A percentile compares a stretch with the other conserved stretches of the same genome.
phyloP scores from a whole-genome alignment of 2,329 filamentous ascomycete species.

The Paracoccidioides brasiliensis region DNA sequence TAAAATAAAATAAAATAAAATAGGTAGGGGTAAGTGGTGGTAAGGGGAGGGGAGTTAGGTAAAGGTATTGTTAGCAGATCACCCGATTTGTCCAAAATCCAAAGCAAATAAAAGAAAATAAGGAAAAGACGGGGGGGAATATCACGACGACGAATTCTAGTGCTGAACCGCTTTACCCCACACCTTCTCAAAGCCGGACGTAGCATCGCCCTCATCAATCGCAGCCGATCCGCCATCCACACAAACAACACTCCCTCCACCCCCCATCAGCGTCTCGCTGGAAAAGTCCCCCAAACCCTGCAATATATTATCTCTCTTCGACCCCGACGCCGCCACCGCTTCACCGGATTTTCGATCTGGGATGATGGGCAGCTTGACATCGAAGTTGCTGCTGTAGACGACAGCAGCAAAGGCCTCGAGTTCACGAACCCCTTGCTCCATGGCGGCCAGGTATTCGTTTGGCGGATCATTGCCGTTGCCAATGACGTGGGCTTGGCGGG shows the following conservation, averaged over 20 bases:
- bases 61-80: no score
- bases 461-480: slow-evolving; percentile 50
- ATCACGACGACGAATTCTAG: background rate
- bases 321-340: background rate
- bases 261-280: background rate
- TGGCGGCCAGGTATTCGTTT: slow-evolving; percentile 33
- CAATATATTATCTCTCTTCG: background rate
- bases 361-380: slow-evolving; percentile 12
- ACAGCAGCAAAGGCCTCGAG: slow-evolving; percentile 37
- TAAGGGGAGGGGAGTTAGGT: no score
- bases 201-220: background rate
- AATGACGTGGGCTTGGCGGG: slow-evolving; percentile 79
- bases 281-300: no score
- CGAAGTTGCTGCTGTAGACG: slow-evolving; percentile 37
- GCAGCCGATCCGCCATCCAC: background rate
- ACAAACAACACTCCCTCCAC: slow-evolving; percentile 3
- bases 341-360: background rate
- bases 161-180: slow-evolving; percentile 11
- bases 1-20: no score
- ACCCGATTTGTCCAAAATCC: no score
- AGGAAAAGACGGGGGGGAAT: slow-evolving; percentile 21
- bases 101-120: background rate
- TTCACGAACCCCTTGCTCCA: slow-evolving; percentile 36
- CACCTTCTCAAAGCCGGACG: slow-evolving; percentile 8
- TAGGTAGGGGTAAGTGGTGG: no score